A percentile compares a stretch with the other conserved stretches of the same genome.
phyloP scores from a whole-genome alignment of 2,329 filamentous ascomycete genomes.

The Xenoacremonium recifei region DNA sequence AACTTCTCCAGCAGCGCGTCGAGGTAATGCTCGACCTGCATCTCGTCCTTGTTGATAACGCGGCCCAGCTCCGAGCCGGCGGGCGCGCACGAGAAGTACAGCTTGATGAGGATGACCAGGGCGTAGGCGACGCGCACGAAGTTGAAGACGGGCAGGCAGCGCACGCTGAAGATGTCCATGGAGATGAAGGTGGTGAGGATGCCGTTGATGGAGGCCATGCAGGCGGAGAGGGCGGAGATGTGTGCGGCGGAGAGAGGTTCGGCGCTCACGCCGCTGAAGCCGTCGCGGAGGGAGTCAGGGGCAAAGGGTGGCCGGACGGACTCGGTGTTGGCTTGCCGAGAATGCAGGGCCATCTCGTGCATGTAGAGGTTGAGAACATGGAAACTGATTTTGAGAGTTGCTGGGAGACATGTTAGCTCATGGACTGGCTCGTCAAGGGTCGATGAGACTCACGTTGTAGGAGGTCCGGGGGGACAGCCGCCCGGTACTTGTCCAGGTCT shows the following conservation, averaged over 20 bases:
- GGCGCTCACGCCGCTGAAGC: conserved; percentile 38
- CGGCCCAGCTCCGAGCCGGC: conserved; percentile 66
- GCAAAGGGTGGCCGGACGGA: conserved; percentile 48
- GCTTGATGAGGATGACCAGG: conserved; percentile 70
- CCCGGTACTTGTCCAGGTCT: conserved; percentile 60
- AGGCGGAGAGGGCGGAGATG: conserved; percentile 65
- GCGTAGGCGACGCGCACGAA: conserved; percentile 72
- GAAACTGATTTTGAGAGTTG: conserved; percentile 62
- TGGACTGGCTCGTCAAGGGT: background rate
- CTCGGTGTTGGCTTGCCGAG: conserved; percentile 54
- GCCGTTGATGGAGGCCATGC: conserved; percentile 63
- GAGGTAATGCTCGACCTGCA: conserved; percentile 66
- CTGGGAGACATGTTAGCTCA: conserved; percentile 33
- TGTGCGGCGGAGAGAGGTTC: conserved; percentile 50
- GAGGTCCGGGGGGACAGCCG: conserved; percentile 49
- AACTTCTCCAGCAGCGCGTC: conserved; percentile 70
- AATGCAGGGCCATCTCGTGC: conserved; percentile 72
- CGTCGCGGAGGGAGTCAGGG: conserved; percentile 43
- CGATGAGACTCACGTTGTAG: conserved; percentile 52
- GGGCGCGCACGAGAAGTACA: conserved; percentile 65
- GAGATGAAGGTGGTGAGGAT: conserved; percentile 64
- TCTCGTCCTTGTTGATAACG: conserved; percentile 65
- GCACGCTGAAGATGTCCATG: conserved; percentile 58
- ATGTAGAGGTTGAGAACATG: conserved; percentile 69
- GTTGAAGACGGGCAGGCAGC: conserved; percentile 67